A percentile compares a stretch with the other conserved stretches of the same genome.
Conservation (phyloP, 1,284 basidiomycete genomes). For the Wolfiporia cocos region DNA sequence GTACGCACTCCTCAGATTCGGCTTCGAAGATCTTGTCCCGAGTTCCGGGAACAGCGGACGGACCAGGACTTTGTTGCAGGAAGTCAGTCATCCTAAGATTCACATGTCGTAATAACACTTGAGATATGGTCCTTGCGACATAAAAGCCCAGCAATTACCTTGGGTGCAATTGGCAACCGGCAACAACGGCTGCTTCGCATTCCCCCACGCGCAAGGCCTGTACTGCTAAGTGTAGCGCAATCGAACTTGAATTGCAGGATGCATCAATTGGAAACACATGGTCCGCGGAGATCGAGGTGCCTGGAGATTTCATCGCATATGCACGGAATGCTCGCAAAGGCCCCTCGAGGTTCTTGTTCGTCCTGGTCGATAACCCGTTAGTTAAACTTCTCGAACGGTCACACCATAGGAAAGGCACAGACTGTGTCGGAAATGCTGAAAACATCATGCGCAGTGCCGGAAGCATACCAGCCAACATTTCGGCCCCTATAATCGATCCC, state of each 20-base stretch:
- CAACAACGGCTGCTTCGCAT: slow-evolving; percentile 42
- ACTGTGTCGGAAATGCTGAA: slow-evolving; percentile 9
- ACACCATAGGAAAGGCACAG: slow-evolving; percentile 2
- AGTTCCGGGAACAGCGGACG: too few species aligned
- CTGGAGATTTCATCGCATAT: slow-evolving; percentile 43
- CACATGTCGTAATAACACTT: too few species aligned
- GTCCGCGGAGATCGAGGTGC: slow-evolving; percentile 39
- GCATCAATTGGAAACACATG: slow-evolving; percentile 44
- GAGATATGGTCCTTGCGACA: too few species aligned
- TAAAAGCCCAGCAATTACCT: too few species aligned
- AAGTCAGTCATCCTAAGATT: too few species aligned
- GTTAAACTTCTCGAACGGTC: too few species aligned
- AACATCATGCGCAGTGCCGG: slow-evolving; percentile 23
- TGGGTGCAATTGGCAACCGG: slow-evolving; percentile 36
- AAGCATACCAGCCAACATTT: slow-evolving; percentile 33
- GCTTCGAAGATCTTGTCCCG: too few species aligned
- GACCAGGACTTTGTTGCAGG: too few species aligned
- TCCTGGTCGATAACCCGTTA: too few species aligned
- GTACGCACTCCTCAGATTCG: too few species aligned
- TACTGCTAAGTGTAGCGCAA: slow-evolving; percentile 40
- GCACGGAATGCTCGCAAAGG: slow-evolving; percentile 30
- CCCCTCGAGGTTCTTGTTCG: slow-evolving; percentile 28
- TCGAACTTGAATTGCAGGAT: slow-evolving; percentile 41
- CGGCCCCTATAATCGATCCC: slow-evolving; percentile 33
- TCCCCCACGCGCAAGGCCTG: slow-evolving; percentile 37